A percentile compares a stretch with the other conserved stretches of the same genome.
phyloP scores from a whole-genome alignment of 108 stramenopile species.

The Discostella pseudostelligera region DNA sequence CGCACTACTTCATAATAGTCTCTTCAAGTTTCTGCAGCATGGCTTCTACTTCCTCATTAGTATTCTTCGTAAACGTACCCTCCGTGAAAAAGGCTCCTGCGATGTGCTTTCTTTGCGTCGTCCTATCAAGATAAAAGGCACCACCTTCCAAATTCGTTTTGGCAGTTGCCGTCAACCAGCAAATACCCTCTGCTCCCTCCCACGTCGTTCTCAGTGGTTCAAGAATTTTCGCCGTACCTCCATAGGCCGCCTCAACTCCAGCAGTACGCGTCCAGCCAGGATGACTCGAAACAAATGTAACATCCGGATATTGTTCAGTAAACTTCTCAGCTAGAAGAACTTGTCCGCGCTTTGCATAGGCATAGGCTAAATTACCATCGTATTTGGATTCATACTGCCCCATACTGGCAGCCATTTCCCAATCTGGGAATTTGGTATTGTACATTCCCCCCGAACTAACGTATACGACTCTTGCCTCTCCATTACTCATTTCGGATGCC shows the following conservation, averaged over 20 bases:
- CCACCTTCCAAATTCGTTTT: slow-evolving; percentile 65
- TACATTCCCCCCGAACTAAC: slow-evolving; percentile 87
- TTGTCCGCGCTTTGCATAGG: slow-evolving; percentile 92
- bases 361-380: slow-evolving; percentile 82
- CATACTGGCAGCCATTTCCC: slow-evolving; percentile 67
- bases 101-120: slow-evolving; percentile 78
- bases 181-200: slow-evolving; percentile 93
- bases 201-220: slow-evolving; percentile 84
- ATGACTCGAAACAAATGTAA: slow-evolving; percentile 63
- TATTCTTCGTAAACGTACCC: slow-evolving; percentile 84
- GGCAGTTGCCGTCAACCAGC: slow-evolving; percentile 70
- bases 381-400: slow-evolving; percentile 54
- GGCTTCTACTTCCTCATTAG: slow-evolving; percentile 61
- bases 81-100: slow-evolving; percentile 81
- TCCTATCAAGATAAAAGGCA: slow-evolving; percentile 87
- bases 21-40: slow-evolving; percentile 75
- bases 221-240: slow-evolving; percentile 71
- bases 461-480: slow-evolving; percentile 56
- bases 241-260: slow-evolving; percentile 87
- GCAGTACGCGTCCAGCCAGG: slow-evolving; percentile 86
- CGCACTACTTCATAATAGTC: slow-evolving; percentile 29
- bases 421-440: slow-evolving; percentile 84
- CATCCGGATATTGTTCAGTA: slow-evolving; percentile 52
- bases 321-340: slow-evolving; percentile 83
- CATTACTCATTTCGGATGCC: slow-evolving; percentile 21